Evolutionary conservation across 257 asterid species (phyloP), one percentile per base, ranked within the genome.

Genomic region (Paulownia fortunei): DNA sequence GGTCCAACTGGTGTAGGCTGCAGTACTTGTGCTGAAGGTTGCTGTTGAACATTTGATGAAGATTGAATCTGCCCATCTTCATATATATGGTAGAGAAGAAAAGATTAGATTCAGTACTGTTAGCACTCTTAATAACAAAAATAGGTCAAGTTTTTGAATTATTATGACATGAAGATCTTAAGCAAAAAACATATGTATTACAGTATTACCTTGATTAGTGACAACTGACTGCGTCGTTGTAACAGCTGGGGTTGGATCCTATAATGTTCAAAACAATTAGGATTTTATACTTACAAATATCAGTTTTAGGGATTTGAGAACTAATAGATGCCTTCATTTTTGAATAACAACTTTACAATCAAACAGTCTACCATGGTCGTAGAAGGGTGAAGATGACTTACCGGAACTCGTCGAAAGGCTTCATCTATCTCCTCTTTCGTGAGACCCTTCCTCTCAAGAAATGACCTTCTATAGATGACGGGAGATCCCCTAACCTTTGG

Each of bases 361-460:
- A 34, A n/a, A n/a, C n/a, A n/a, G n/a, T n/a, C n/a, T n/a, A n/a
- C n/a, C n/a, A n/a, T n/a, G n/a, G n/a, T n/a, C 27, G 65, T 72
- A 81, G 77, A 51, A 52, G 26, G 69, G 12, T 12, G 37, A 52
- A 60, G 37, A 63, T 39, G 46, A 84, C 97, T 80, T 84, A 93
- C 99, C 44, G 99, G 99, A 86, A 96, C 97, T 66, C 92, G 96
- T 51, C 92, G 93, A 80, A 96, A 96, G 78, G 99, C 97, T 84
- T 96, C 99, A 76, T 96, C 99, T 19, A 96, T 96, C 89, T 96
- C 99, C 90, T 93, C 99, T 86, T 89, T 96, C 2, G 99, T 92
- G 81, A 96, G 98, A 49, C 99, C 99, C 86, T 96, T 96, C 84
- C 90, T 87, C 92, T 96, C 99, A 26, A 96, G 99, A 94, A 96